phyloP scores from a whole-genome alignment of 2,329 filamentous ascomycete species.

The Neonectria sp. region DNA sequence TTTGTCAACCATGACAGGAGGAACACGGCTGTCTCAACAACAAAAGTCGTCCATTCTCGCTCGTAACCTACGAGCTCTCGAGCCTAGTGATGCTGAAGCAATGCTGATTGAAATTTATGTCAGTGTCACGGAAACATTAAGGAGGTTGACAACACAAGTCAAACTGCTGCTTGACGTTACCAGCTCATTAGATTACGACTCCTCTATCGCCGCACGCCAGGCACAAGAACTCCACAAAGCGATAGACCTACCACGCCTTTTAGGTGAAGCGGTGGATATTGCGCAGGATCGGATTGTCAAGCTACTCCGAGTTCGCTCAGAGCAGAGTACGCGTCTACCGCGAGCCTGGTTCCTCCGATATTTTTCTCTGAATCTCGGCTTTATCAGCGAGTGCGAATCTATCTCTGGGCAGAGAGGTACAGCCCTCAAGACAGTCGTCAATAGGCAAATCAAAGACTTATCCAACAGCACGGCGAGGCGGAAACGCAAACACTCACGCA shows the following conservation, averaged over 20 bases:
- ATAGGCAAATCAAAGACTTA: conserved; percentile 85
- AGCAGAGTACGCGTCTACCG: conserved; percentile 78
- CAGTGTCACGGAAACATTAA: conserved; percentile 87
- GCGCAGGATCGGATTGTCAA: conserved; percentile 84
- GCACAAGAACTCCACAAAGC: conserved; percentile 79
- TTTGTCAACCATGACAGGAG: conserved; percentile 80
- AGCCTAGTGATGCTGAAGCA: conserved; percentile 86
- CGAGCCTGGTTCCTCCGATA: conserved; percentile 83
- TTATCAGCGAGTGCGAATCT: conserved; percentile 89
- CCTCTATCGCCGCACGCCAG: too few species aligned
- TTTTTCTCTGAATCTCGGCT: conserved; percentile 85
- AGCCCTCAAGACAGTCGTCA: conserved; percentile 83
- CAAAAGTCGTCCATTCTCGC: conserved; percentile 93
- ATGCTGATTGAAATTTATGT: conserved; percentile 89
- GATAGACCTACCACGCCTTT: conserved; percentile 82
- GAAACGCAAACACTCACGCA: conserved; percentile 83
- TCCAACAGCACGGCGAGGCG: conserved; percentile 77
- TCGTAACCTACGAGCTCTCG: conserved; percentile 87
- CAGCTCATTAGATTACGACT: conserved; percentile 70
- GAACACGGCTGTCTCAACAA: conserved; percentile 80
- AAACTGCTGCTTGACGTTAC: conserved; percentile 97
- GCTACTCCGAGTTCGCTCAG: conserved; percentile 81
- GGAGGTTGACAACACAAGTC: conserved; percentile 89
- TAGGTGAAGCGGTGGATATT: conserved; percentile 85
- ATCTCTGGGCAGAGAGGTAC: conserved; percentile 85